Evolutionary conservation across 2,329 filamentous ascomycete genomes (phyloP).

Genomic region (Fusarium pilosicola): DNA sequence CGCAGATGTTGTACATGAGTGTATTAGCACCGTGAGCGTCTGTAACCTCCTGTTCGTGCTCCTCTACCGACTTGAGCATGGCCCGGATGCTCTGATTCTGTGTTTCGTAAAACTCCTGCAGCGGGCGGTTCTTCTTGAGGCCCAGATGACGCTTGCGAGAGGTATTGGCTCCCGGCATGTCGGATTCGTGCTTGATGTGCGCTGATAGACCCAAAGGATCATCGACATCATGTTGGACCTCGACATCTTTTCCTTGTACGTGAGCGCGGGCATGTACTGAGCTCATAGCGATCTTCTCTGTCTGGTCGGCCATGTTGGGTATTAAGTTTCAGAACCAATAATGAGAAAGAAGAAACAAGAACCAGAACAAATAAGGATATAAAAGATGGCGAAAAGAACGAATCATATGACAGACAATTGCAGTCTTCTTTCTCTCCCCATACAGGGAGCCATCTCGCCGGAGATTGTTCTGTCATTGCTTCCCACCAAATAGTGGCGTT

Average conservation of each 20-base stretch:
- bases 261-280: slow-evolving; percentile 70
- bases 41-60: slow-evolving; percentile 85
- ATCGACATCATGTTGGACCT: background rate
- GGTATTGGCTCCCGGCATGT: slow-evolving; percentile 78
- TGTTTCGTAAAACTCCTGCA: slow-evolving; percentile 85
- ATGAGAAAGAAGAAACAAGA: background rate
- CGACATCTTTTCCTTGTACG: background rate
- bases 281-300: slow-evolving; percentile 61
- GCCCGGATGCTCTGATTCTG: slow-evolving; percentile 96
- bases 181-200: background rate
- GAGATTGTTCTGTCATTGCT: background rate
- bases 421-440: background rate
- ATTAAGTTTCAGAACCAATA: background rate
- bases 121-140: slow-evolving; percentile 57
- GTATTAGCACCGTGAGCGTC: slow-evolving; percentile 85
- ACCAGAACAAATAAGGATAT: background rate
- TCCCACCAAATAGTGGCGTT: background rate
- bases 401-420: background rate
- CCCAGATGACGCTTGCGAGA: slow-evolving; percentile 74
- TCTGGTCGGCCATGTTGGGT: slow-evolving; percentile 42
- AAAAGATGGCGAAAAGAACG: background rate
- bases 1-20: slow-evolving; percentile 74
- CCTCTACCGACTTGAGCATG: slow-evolving; percentile 90
- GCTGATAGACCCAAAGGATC: background rate
- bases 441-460: background rate